These are phyloP conservation scores for Hanseniaspora vineae DNA, from an alignment of 805 yeast genomes.

Conservation along the genomic window DNA sequence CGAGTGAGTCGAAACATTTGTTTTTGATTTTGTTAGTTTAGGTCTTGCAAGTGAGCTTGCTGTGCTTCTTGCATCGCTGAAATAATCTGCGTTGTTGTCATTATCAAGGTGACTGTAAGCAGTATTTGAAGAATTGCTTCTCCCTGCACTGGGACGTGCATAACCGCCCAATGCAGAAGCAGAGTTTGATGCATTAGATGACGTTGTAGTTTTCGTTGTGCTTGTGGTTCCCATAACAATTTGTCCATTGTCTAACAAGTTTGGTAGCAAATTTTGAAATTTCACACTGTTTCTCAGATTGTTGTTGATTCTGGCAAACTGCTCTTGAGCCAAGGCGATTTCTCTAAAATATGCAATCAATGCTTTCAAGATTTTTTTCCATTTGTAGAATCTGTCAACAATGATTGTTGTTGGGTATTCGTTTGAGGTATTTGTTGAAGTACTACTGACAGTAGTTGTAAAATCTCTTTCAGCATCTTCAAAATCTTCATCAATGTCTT, in stretches of 20 bases:
- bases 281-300: conserved; percentile 58
- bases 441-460: conserved; percentile 3
- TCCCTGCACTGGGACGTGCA: background rate
- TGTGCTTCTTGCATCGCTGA: too few species aligned
- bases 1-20: conserved; percentile 1
- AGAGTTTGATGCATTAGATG: background rate
- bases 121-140: conserved; percentile 1
- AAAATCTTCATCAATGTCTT: background rate
- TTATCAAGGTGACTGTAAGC: background rate
- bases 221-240: conserved; percentile 17
- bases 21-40: background rate
- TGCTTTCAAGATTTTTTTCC: conserved; percentile 67
- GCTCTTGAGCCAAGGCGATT: conserved; percentile 69
- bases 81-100: background rate
- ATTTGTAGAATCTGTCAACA: conserved; percentile 65
- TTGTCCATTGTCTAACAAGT: conserved; percentile 22
- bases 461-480: conserved; percentile 1
- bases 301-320: conserved; percentile 52
- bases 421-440: conserved; percentile 5
- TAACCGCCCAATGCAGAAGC: background rate
- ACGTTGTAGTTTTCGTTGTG: conserved; percentile 2
- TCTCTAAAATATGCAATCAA: conserved; percentile 60
- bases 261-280: conserved; percentile 24
- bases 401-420: conserved; percentile 66
- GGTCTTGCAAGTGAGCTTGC: background rate